A percentile compares a stretch with the other conserved stretches of the same genome.
phyloP scores from a whole-genome alignment of 176 grass and related monocot species.

The Microstegium vimineum region DNA sequence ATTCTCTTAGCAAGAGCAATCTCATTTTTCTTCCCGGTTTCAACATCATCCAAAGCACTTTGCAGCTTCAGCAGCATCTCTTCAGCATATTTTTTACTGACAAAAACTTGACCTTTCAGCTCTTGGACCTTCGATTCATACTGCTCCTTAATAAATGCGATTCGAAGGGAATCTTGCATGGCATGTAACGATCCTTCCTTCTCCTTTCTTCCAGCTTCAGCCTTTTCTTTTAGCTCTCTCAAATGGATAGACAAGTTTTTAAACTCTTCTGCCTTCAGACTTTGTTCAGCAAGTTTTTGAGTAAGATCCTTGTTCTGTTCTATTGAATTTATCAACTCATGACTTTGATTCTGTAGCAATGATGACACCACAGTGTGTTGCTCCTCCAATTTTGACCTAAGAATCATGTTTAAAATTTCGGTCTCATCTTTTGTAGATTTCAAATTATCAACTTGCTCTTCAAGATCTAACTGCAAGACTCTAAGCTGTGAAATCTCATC shows the following conservation, averaged over 20 bases:
- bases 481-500: constrained; percentile 69
- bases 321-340: constrained; percentile 55
- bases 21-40: constrained; percentile 86
- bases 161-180: constrained; percentile 89
- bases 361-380: constrained; percentile 50
- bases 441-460: constrained; percentile 62
- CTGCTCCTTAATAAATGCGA: constrained; percentile 97
- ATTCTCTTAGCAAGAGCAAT: constrained; percentile 84
- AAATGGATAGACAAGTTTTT: constrained; percentile 87
- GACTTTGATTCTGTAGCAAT: constrained; percentile 49
- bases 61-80: constrained; percentile 97
- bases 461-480: constrained; percentile 34
- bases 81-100: constrained; percentile 92
- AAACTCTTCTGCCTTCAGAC: constrained; percentile 86
- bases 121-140: constrained; percentile 98
- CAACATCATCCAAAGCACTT: constrained; percentile 89
- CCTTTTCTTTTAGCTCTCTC: constrained; percentile 83
- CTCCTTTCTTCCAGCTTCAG: constrained; percentile 77
- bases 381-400: constrained; percentile 80
- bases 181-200: constrained; percentile 63
- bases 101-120: constrained; percentile 68
- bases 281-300: constrained; percentile 78
- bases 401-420: constrained; percentile 75
- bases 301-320: constrained; percentile 73
- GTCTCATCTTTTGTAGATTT: constrained; percentile 49